These are phyloP conservation scores for Coriaria nepalensis DNA, from an alignment of 306 rosid genomes.

Conservation along the genomic window DNA sequence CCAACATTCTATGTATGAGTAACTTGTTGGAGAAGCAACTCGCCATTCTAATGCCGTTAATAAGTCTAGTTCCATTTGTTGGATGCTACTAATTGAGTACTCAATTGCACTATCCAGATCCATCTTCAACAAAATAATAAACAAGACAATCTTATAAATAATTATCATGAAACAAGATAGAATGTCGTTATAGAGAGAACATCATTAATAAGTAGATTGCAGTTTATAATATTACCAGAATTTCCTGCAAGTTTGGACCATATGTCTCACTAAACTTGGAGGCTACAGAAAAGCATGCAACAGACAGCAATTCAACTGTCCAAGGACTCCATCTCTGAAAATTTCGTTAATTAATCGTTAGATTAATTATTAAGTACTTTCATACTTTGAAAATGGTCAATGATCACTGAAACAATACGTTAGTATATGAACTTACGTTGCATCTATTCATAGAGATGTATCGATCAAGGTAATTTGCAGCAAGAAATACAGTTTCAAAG, in stretches of 20 bases:
- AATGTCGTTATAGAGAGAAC: too few relatives aligned
- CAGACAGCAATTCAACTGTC: conserved; percentile 37
- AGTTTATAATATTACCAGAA: conserved; percentile 21
- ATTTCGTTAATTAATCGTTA: too few relatives aligned
- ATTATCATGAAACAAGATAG: background rate
- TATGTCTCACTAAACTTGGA: conserved; percentile 34
- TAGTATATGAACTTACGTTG: conserved; percentile 21
- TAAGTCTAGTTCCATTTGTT: conserved; percentile 33
- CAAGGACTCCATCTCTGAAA: conserved; percentile 33
- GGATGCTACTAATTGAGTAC: conserved; percentile 15
- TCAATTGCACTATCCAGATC: conserved; percentile 23
- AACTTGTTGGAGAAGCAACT: conserved; percentile 26
- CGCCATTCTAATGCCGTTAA: conserved; percentile 37
- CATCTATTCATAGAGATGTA: conserved; percentile 29
- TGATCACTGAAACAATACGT: too few relatives aligned
- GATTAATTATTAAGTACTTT: too few relatives aligned
- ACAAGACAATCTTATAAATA: background rate
- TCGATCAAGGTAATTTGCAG: conserved; percentile 42
- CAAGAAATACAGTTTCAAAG: conserved; percentile 30
- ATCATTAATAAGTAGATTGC: too few relatives aligned
- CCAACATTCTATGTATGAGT: conserved; percentile 17
- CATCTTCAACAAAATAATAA: conserved; percentile 25
- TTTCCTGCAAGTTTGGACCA: conserved; percentile 22
- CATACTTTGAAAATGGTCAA: too few relatives aligned
- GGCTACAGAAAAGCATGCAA: conserved; percentile 47